phyloP scores from a whole-genome alignment of 768 basidiomycete species.

The Boletus tylopilopsis region DNA sequence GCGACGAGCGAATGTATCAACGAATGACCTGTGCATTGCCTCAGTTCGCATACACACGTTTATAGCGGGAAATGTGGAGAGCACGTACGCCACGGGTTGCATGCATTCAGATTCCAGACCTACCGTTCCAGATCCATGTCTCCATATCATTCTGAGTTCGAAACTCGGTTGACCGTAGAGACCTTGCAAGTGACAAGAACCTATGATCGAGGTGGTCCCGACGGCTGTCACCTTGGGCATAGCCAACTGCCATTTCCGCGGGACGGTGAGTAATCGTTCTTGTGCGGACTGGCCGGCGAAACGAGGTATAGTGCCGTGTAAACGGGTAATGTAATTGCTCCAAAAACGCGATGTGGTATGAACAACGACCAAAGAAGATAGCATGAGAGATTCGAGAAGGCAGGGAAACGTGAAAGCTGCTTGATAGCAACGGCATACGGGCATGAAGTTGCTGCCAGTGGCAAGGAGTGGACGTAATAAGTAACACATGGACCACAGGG shows the following conservation, averaged over 20 bases:
- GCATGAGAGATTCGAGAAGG: constrained; percentile 7
- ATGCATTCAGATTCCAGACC: background rate
- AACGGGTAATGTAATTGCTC: constrained; percentile 2
- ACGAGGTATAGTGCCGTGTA: constrained; percentile 2
- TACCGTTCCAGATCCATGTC: background rate
- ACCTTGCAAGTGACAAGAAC: background rate
- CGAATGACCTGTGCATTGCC: background rate
- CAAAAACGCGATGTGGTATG: constrained; percentile 4
- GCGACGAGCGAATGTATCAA: background rate
- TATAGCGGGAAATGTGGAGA: background rate
- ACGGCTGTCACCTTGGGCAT: constrained; percentile 12
- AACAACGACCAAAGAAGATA: background rate
- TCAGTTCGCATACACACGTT: background rate
- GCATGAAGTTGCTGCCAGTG: constrained; percentile 1
- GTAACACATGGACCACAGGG: background rate
- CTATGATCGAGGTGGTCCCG: background rate
- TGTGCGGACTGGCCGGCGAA: background rate
- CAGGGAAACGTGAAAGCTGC: constrained; percentile 1
- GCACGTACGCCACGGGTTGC: background rate
- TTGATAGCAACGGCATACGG: constrained; percentile 7
- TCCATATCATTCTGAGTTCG: background rate
- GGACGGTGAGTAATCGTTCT: background rate
- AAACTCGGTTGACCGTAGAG: constrained; percentile 5
- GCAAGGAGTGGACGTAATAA: constrained; percentile 12
- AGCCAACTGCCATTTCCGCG: constrained; percentile 19